Percentiles rank a stretch among this genome's conserved stretches.
Evolutionary conservation across 768 basidiomycete species (phyloP).

Genomic region (Suillus spraguei): DNA sequence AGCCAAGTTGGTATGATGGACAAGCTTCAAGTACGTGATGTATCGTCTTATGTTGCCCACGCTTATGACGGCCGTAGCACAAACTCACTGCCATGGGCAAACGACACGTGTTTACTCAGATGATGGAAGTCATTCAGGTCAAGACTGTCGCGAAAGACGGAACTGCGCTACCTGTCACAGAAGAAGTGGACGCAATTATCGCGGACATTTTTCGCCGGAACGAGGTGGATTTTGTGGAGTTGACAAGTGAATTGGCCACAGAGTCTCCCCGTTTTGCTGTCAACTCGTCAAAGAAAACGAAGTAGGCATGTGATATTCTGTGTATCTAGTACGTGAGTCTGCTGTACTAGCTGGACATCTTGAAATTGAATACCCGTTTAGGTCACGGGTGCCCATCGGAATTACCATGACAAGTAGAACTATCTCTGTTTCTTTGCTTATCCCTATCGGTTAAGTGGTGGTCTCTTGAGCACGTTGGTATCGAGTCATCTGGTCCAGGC

Average conservation of each 20-base stretch:
- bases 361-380: neutral
- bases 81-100: slow-evolving; percentile 34
- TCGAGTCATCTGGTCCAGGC: neutral
- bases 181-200: slow-evolving; percentile 33
- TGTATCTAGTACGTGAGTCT: neutral
- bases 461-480: neutral
- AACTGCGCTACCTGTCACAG: slow-evolving; percentile 25
- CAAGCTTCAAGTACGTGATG: slow-evolving; percentile 27
- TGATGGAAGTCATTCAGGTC: slow-evolving; percentile 36
- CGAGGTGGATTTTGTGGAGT: slow-evolving; percentile 32
- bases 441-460: neutral
- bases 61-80: slow-evolving; percentile 20
- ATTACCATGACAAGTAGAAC: neutral
- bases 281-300: slow-evolving; percentile 28
- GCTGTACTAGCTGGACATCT: neutral
- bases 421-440: neutral
- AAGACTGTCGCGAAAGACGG: slow-evolving; percentile 32
- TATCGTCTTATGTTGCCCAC: neutral
- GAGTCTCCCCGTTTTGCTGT: slow-evolving; percentile 25
- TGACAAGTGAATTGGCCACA: slow-evolving; percentile 26
- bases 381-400: neutral
- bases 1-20: slow-evolving; percentile 32
- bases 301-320: neutral
- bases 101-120: slow-evolving; percentile 30
- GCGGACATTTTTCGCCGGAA: slow-evolving; percentile 35